Evolutionary conservation across 2,329 filamentous ascomycete genomes (phyloP), one percentile per base, ranked within the genome.

Genomic region (Colletotrichum sojae): DNA sequence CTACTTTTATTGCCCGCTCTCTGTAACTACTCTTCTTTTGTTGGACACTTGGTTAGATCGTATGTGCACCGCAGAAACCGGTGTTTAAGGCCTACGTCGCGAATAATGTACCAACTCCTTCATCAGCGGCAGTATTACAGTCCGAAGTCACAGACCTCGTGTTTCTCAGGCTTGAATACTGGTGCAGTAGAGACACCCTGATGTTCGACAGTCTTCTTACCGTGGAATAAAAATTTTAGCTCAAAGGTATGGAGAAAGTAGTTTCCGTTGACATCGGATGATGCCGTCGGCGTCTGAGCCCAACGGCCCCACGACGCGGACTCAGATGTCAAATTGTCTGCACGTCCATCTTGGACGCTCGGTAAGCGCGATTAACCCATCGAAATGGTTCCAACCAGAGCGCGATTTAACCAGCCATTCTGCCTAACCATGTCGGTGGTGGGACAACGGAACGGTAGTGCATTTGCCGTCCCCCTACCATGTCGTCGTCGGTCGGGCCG

Each of bases 131-230:
- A 53, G 49, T 53, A 53, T 53, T 53, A 27, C 49, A 53, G 49
- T 53, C 49, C 25, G 49, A 53, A 53, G 49, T 53, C 49, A 53
- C 27, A 31, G 49, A 53, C 49, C 25, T 53, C n/a, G 22, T 53
- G 49, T 53, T 53, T 53, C 49, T 53, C 49, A 53, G 25, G 49
- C 49, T 53, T 53, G 49, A 53, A 53, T 53, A 53, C 25, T 53
- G 20, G 49, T 53, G 49, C 49, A 31, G 49, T 31, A 27, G 25
- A 53, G 49, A 53, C 49, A 53, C 49, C 49, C 49, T 53, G 49
- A 53, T 31, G 49, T 31, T 53, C 25, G 49, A 53, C 20, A 27
- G 22, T 53, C 49, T 31, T 27, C 22, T 53, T 53, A 27, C 49
- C 49, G 49, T 53, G 20, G 49, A 53, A 27, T 53, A 27, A 27